Evolutionary conservation across 495 filamentous ascomycete genomes (phyloP).

Genomic region (Cryomyces antarcticus): DNA sequence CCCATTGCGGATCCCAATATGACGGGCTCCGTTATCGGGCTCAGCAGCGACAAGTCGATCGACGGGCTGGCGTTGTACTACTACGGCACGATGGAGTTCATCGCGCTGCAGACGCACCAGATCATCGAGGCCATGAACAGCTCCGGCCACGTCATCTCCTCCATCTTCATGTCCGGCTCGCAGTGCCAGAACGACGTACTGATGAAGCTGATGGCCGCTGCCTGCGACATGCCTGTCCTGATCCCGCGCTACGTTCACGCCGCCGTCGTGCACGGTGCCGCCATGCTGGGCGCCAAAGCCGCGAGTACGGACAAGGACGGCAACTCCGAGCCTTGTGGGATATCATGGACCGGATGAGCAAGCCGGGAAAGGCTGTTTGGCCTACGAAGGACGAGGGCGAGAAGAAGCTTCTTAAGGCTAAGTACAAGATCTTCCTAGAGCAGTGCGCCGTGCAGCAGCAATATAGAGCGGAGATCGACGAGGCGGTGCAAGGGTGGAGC

Average conservation of each 20-base stretch:
- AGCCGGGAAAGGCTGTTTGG: constrained; percentile 65
- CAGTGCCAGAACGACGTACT: constrained; percentile 91
- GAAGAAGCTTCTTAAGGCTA: constrained; percentile 60
- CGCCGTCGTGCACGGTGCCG: constrained; percentile 89
- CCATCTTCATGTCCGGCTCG: constrained; percentile 95
- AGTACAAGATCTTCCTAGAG: constrained; percentile 48
- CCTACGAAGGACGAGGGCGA: constrained; percentile 47
- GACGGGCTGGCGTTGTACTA: constrained; percentile 80
- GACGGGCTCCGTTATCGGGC: constrained; percentile 69
- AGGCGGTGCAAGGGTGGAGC: constrained; percentile 29
- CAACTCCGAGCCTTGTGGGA: constrained; percentile 70
- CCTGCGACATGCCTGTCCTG: constrained; percentile 74
- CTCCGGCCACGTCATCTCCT: constrained; percentile 61
- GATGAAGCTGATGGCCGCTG: constrained; percentile 75
- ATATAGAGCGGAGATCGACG: constrained; percentile 20
- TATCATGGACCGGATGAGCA: constrained; percentile 95
- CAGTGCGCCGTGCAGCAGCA: constrained; percentile 20
- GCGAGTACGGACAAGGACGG: constrained; percentile 46
- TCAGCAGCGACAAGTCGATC: constrained; percentile 65
- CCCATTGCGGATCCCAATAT: constrained; percentile 83
- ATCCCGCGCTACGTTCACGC: constrained; percentile 85
- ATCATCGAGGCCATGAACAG: constrained; percentile 87
- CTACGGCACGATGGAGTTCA: constrained; percentile 90
- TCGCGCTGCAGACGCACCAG: constrained; percentile 85
- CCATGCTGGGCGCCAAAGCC: constrained; percentile 92